A percentile compares a stretch with the other conserved stretches of the same genome.
phyloP scores from a whole-genome alignment of 108 stramenopile genomes.

The Cyclotella kingstonii region DNA sequence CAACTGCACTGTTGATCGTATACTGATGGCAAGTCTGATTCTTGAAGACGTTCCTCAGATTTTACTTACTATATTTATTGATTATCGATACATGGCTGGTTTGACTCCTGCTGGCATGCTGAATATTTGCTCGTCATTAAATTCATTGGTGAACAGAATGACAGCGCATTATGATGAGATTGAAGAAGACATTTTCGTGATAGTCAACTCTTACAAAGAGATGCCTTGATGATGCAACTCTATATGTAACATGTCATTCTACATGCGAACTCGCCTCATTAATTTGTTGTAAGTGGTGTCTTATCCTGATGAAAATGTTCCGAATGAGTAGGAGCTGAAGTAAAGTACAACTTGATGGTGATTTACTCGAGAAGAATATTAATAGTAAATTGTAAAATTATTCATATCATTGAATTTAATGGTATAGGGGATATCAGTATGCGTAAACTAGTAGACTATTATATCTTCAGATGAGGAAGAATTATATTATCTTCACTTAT shows the following conservation, averaged over 20 bases:
- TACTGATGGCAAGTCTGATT: slow-evolving; percentile 14
- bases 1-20: slow-evolving; percentile 28
- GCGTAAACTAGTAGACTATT: too few species aligned
- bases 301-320: background rate
- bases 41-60: slow-evolving; percentile 36
- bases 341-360: too few species aligned
- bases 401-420: too few species aligned
- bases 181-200: slow-evolving; percentile 14
- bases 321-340: too few species aligned
- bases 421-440: too few species aligned
- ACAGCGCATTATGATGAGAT: slow-evolving; percentile 25
- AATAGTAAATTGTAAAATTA: too few species aligned
- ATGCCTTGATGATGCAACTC: slow-evolving; percentile 2
- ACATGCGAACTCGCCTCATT: background rate
- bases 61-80: slow-evolving; percentile 17
- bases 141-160: slow-evolving; percentile 20
- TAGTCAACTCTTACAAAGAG: slow-evolving; percentile 9
- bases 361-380: too few species aligned
- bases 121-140: slow-evolving; percentile 37
- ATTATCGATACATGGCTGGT: slow-evolving; percentile 6
- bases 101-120: slow-evolving; percentile 22
- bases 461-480: too few species aligned
- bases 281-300: background rate
- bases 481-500: background rate
- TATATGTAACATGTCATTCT: background rate